Percentiles rank a stretch among this genome's conserved stretches.
Evolutionary conservation across 2,329 filamentous ascomycete species (phyloP).

Genomic region (Sporothrix brunneoviolacea): DNA sequence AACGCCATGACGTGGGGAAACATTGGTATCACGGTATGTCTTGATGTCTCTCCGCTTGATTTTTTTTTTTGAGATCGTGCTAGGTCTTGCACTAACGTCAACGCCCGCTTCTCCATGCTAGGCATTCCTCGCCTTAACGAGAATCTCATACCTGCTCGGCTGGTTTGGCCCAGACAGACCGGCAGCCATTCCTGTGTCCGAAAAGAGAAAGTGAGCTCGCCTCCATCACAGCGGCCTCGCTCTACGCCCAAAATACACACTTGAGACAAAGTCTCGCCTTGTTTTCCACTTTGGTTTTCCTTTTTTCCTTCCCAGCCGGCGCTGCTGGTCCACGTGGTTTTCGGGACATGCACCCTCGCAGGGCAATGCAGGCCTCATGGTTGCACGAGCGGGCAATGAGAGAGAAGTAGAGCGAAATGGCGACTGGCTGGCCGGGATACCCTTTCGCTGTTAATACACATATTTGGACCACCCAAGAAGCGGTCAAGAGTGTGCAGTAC

Average conservation of each 20-base stretch:
- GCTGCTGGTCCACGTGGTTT: neutral
- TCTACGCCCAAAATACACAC: too few relatives aligned
- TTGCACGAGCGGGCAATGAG: neutral
- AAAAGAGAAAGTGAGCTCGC: conserved; percentile 19
- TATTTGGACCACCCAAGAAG: neutral
- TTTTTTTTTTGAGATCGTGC: neutral
- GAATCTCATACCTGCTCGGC: conserved; percentile 52
- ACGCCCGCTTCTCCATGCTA: conserved; percentile 20
- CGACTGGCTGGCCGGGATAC: neutral
- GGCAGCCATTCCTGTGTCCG: conserved; percentile 3
- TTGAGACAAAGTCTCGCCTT: too few relatives aligned
- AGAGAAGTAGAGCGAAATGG: neutral
- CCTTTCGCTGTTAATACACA: neutral
- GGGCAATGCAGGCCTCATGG: neutral
- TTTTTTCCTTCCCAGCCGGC: neutral
- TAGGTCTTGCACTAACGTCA: too few relatives aligned
- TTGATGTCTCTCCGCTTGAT: neutral
- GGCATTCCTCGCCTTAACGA: conserved; percentile 49
- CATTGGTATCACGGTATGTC: conserved; percentile 52
- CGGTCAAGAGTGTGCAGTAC: conserved; percentile 1
- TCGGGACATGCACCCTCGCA: neutral
- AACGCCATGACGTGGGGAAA: conserved; percentile 70
- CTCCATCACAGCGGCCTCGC: neutral
- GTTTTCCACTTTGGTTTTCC: neutral
- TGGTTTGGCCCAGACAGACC: conserved; percentile 46